Evolutionary conservation across 805 yeast species (phyloP), one percentile per base, ranked within the genome.

Genomic region (Tetrapisispora iriomotensis): DNA sequence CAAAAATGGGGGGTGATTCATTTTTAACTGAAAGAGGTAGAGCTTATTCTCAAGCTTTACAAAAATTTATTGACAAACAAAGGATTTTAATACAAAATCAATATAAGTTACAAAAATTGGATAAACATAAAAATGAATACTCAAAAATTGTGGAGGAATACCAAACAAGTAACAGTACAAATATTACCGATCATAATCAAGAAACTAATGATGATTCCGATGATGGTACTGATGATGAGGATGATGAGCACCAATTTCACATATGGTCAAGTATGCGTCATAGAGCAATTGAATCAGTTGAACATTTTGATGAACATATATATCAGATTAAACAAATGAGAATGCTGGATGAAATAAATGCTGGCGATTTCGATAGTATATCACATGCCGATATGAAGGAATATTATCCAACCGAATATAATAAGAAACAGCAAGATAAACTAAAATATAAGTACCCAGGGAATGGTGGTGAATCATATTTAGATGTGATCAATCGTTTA

Each of bases 371-470:
- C 52, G 97, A 90, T 49, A 95, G 95, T 4, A 68, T 88, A 80
- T 87, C 97, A 0, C 88, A 92, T 55, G 79, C 77, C 39, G 94
- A 90, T 48, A 87, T 90, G 46, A 82, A 80, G 57, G 64, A 62
- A 9, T 64, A 67, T 44, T 74, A 70, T 51, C 95, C 96, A 0
- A 72, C 72, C 24, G 97, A 90, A 60, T 90, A 80, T 55, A 74
- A 72, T 31, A 72, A 86, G 15, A 72, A 97, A 42, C 61, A 85
- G 48, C 67, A 71, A 29, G 82, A 86, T 60, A 90, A 90, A 61
- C 68, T 90, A 50, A 67, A 79, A n/a, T 90, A 90, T 61, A 68
- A 97, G 43, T 90, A 88, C 56, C 98, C 97, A 1, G 98, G 98
- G 3, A 83, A 86, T 36, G 96, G 97, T 7, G 98, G 98, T 14